Evolutionary conservation across 805 yeast genomes (phyloP).

Genomic region (Martiniozyma abietophila): DNA sequence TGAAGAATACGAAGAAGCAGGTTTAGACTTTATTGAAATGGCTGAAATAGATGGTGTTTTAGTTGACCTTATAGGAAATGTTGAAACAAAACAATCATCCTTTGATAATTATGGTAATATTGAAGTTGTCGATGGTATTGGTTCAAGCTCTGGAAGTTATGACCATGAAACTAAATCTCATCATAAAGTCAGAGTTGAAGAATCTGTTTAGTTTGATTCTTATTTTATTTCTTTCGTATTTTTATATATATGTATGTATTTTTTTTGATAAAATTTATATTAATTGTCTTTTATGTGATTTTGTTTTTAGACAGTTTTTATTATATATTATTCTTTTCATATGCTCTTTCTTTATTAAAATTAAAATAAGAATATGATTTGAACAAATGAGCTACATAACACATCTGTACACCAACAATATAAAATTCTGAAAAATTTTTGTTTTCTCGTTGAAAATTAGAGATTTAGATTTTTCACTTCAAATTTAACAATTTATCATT

Average conservation of each 20-base stretch:
- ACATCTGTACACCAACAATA: too few relatives aligned
- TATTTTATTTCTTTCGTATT: background rate
- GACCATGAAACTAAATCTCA: background rate
- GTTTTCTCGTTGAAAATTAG: too few relatives aligned
- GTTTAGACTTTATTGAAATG: conserved; percentile 43
- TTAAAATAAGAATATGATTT: too few relatives aligned
- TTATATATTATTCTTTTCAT: too few relatives aligned
- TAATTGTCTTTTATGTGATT: too few relatives aligned
- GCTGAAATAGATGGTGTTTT: conserved; percentile 35
- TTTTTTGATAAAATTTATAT: too few relatives aligned
- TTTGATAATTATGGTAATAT: conserved; percentile 7
- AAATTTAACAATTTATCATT: too few relatives aligned
- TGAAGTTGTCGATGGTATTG: conserved; percentile 6
- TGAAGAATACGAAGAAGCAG: conserved; percentile 40
- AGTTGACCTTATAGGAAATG: conserved; percentile 12
- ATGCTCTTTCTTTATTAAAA: too few relatives aligned
- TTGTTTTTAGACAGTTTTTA: too few relatives aligned
- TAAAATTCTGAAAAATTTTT: too few relatives aligned
- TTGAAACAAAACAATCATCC: conserved; percentile 11
- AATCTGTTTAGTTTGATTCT: background rate
- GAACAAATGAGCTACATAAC: too few relatives aligned
- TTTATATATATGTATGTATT: background rate
- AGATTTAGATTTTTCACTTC: too few relatives aligned
- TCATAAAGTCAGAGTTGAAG: conserved; percentile 3
- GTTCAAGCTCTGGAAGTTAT: background rate